Percentiles rank a stretch among this genome's conserved stretches.
Evolutionary conservation across 2,329 filamentous ascomycete genomes (phyloP).

Genomic region (Ascochyta clinopodiicola): DNA sequence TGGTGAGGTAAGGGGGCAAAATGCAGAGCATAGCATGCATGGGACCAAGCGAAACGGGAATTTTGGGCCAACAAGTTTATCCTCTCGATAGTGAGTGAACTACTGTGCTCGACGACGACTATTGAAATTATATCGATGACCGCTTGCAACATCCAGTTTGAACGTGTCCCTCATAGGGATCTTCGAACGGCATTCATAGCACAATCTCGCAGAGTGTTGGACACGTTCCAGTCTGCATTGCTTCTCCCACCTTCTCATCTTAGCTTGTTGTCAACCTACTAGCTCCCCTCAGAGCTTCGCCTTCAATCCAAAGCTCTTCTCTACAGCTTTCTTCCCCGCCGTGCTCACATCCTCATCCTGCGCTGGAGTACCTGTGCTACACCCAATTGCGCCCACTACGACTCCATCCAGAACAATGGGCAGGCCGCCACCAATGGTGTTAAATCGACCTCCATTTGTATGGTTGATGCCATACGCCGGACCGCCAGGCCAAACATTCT

Average conservation of each 20-base stretch:
- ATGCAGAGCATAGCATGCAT: no score
- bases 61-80: no score
- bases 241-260: background rate
- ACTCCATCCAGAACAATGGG: constrained; percentile 57
- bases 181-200: no score
- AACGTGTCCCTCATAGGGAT: no score
- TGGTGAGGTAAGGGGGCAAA: no score
- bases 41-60: no score
- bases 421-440: constrained; percentile 61
- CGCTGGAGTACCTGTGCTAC: constrained; percentile 61
- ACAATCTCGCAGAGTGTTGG: no score
- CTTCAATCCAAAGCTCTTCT: constrained; percentile 45
- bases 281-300: constrained; percentile 48
- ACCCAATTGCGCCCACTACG: constrained; percentile 62
- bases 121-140: no score
- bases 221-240: no score
- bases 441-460: constrained; percentile 61
- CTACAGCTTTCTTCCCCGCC: constrained; percentile 59
- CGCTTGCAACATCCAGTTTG: no score
- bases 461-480: constrained; percentile 60
- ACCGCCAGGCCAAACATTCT: constrained; percentile 61
- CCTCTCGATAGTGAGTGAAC: no score
- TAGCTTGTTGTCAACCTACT: background rate
- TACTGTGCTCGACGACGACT: no score
- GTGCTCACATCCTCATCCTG: constrained; percentile 62